Percentiles rank a stretch among this genome's conserved stretches.
These are phyloP conservation scores for Kuraishia floccosa DNA, from an alignment of 805 yeast genomes.

Conservation along the genomic window DNA sequence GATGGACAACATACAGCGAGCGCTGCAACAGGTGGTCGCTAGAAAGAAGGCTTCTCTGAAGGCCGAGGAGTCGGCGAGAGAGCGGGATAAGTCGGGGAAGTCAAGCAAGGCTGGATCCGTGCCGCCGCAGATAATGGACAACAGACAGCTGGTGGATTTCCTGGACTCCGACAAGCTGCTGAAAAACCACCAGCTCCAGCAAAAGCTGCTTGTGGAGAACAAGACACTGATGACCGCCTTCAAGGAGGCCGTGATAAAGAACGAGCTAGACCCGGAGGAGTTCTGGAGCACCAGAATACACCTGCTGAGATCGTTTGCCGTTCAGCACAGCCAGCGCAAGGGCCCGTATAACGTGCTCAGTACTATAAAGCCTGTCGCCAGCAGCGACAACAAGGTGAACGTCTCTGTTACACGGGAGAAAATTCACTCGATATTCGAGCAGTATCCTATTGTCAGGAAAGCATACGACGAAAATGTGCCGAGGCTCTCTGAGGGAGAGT, in stretches of 20 bases:
- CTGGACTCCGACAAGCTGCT: slow-evolving; percentile 49
- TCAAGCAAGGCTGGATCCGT: slow-evolving; percentile 9
- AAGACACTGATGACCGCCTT: slow-evolving; percentile 61
- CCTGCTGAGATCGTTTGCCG: slow-evolving; percentile 73
- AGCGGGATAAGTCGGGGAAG: slow-evolving; percentile 3
- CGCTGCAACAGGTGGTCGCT: slow-evolving; percentile 58
- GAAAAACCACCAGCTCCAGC: slow-evolving; percentile 69
- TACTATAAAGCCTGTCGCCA: slow-evolving; percentile 88
- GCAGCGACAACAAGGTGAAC: slow-evolving; percentile 86
- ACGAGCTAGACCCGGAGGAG: slow-evolving; percentile 65
- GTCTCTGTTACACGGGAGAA: slow-evolving; percentile 87
- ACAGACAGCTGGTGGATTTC: slow-evolving; percentile 15
- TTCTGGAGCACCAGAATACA: slow-evolving; percentile 84
- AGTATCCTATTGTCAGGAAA: slow-evolving; percentile 81
- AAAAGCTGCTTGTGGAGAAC: slow-evolving; percentile 60
- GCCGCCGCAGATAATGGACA: slow-evolving; percentile 6
- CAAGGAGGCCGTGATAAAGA: slow-evolving; percentile 77
- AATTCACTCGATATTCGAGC: slow-evolving; percentile 80
- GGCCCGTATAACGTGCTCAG: slow-evolving; percentile 93
- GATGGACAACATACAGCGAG: slow-evolving; percentile 63
- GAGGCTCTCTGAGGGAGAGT: slow-evolving; percentile 76
- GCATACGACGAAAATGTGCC: slow-evolving; percentile 93
- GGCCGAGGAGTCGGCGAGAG: slow-evolving; percentile 19
- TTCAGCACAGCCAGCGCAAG: slow-evolving; percentile 70
- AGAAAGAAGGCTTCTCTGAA: slow-evolving; percentile 45